Percentiles rank a stretch among this genome's conserved stretches.
Evolutionary conservation across 768 basidiomycete genomes (phyloP).

Genomic region (Tricholoma saponaceum): DNA sequence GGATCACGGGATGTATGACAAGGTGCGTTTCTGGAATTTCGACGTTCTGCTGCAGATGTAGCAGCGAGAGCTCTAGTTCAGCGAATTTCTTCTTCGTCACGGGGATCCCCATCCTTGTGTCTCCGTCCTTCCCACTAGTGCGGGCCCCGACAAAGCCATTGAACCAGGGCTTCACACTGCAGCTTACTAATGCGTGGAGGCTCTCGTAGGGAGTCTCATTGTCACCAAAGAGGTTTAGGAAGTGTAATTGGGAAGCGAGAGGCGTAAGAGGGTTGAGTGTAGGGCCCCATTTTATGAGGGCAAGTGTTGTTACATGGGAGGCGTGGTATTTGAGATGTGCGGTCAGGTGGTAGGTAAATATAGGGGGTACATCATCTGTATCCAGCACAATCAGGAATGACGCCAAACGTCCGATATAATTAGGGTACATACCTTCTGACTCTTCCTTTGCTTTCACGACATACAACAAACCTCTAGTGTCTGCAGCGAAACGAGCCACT

Average conservation of each 20-base stretch:
- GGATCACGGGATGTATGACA: constrained; percentile 85
- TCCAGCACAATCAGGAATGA: constrained; percentile 5
- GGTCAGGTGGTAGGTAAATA: constrained; percentile 63
- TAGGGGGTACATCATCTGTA: constrained; percentile 55
- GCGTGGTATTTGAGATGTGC: constrained; percentile 76
- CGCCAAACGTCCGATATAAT: constrained; percentile 7
- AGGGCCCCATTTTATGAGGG: constrained; percentile 89
- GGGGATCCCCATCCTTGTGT: constrained; percentile 91
- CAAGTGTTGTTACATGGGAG: constrained; percentile 79
- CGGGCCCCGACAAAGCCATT: not conserved
- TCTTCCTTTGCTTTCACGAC: constrained; percentile 78
- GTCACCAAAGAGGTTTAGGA: constrained; percentile 87
- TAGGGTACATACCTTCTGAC: constrained; percentile 52
- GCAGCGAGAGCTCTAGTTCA: constrained; percentile 88
- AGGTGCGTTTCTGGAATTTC: constrained; percentile 97
- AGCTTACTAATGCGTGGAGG: constrained; percentile 59
- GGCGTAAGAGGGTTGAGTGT: constrained; percentile 78
- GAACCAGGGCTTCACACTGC: not conserved
- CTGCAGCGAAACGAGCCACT: constrained; percentile 69
- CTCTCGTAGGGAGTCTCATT: constrained; percentile 94
- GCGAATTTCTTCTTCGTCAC: constrained; percentile 99
- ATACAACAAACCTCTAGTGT: constrained; percentile 75
- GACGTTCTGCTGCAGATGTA: constrained; percentile 97
- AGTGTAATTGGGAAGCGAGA: constrained; percentile 82
- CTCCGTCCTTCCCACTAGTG: constrained; percentile 25